Evolutionary conservation across 441 rosid species (phyloP).

Genomic region (Aleurites moluccanus): DNA sequence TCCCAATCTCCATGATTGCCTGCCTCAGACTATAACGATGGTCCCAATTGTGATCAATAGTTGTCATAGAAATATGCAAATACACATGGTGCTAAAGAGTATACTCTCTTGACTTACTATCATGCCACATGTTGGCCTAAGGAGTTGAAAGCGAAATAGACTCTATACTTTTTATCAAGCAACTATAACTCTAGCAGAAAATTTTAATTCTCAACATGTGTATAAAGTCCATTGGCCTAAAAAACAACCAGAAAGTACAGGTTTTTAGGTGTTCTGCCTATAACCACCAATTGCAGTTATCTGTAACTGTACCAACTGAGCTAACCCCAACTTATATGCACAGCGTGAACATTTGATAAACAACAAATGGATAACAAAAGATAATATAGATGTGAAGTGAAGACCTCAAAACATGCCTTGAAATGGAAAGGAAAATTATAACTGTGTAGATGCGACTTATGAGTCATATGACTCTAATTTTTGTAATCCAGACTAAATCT

Average conservation of each 20-base stretch:
- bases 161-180: neutral
- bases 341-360: neutral
- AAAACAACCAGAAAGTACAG: no score
- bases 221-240: neutral
- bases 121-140: neutral
- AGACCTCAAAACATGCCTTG: neutral
- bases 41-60: constrained; percentile 14
- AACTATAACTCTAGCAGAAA: neutral
- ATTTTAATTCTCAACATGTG: neutral
- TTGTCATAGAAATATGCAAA: neutral
- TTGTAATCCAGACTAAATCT: neutral
- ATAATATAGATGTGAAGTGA: neutral
- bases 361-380: neutral
- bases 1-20: constrained; percentile 77
- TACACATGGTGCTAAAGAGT: neutral
- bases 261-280: neutral
- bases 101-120: neutral
- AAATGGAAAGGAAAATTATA: neutral
- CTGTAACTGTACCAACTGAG: neutral
- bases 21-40: constrained; percentile 52
- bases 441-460: neutral
- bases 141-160: neutral
- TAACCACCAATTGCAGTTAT: neutral
- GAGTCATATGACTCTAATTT: neutral
- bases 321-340: neutral